Evolutionary conservation across 768 basidiomycete genomes (phyloP).

Genomic region (Collybiopsis luxurians): DNA sequence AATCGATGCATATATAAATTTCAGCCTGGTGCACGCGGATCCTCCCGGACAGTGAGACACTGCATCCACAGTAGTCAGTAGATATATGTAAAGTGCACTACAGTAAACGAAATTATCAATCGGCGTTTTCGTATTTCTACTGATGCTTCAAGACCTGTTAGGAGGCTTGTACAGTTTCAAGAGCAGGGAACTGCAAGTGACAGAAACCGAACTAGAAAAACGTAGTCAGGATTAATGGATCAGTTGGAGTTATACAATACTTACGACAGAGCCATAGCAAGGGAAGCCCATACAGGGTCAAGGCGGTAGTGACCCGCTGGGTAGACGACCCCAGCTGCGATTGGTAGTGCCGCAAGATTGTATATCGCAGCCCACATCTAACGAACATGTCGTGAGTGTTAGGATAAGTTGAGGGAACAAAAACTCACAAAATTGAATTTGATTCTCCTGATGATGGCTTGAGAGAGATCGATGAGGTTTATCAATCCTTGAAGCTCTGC

Average conservation of each 20-base stretch:
- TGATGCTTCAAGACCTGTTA: too few species aligned
- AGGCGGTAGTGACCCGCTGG: slow-evolving; percentile 62
- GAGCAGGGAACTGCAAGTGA: slow-evolving; percentile 57
- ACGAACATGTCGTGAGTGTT: slow-evolving; percentile 1
- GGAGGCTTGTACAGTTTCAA: slow-evolving; percentile 45
- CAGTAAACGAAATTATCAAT: too few species aligned
- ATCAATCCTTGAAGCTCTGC: slow-evolving; percentile 60
- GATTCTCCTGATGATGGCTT: slow-evolving; percentile 62
- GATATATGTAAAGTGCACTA: too few species aligned
- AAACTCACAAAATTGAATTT: slow-evolving; percentile 70
- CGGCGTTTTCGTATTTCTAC: too few species aligned
- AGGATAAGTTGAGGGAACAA: background rate
- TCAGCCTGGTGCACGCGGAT: too few species aligned
- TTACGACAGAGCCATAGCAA: slow-evolving; percentile 80
- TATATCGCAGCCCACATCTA: slow-evolving; percentile 69
- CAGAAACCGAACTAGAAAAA: slow-evolving; percentile 56
- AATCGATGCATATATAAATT: too few species aligned
- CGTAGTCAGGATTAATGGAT: background rate
- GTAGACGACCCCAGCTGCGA: slow-evolving; percentile 79
- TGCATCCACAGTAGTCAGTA: too few species aligned
- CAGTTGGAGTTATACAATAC: too few species aligned
- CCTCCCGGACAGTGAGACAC: too few species aligned
- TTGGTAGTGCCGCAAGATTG: slow-evolving; percentile 63
- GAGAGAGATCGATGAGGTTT: slow-evolving; percentile 61
- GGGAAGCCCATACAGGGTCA: slow-evolving; percentile 75